phyloP scores from a whole-genome alignment of 257 asterid species.

The Fraxinus quadrangulata region DNA sequence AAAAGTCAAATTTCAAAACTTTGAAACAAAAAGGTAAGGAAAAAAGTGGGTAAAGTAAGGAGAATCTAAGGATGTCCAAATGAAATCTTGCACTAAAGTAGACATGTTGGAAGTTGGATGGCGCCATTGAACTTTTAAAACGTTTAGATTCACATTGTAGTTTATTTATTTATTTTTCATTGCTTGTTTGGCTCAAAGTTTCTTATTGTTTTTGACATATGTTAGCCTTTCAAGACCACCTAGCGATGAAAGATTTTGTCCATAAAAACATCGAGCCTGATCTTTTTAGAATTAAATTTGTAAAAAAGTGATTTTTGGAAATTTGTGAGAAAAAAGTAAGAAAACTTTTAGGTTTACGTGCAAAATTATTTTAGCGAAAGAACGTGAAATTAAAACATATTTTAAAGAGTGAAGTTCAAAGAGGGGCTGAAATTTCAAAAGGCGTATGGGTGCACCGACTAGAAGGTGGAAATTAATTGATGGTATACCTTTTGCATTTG shows the following conservation, averaged over 20 bases:
- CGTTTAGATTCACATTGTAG: neutral
- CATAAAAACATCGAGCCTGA: neutral
- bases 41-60: neutral
- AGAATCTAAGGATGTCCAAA: neutral
- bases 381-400: too few species aligned
- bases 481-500: slow-evolving; percentile 27
- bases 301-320: too few species aligned
- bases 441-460: slow-evolving; percentile 14
- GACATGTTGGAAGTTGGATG: neutral
- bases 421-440: neutral
- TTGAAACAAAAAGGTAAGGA: neutral
- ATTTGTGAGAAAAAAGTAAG: too few species aligned
- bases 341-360: neutral
- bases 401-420: too few species aligned
- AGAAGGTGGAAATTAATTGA: slow-evolving; percentile 18
- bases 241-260: neutral
- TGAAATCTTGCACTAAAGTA: neutral
- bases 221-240: neutral
- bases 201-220: neutral
- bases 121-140: neutral
- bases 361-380: too few species aligned
- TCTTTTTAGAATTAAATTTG: too few species aligned
- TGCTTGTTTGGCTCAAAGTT: neutral
- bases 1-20: neutral
- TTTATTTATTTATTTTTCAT: neutral